Evolutionary conservation across 192 early-diverging fungal species (phyloP).

Genomic region (Coemansia sp.): DNA sequence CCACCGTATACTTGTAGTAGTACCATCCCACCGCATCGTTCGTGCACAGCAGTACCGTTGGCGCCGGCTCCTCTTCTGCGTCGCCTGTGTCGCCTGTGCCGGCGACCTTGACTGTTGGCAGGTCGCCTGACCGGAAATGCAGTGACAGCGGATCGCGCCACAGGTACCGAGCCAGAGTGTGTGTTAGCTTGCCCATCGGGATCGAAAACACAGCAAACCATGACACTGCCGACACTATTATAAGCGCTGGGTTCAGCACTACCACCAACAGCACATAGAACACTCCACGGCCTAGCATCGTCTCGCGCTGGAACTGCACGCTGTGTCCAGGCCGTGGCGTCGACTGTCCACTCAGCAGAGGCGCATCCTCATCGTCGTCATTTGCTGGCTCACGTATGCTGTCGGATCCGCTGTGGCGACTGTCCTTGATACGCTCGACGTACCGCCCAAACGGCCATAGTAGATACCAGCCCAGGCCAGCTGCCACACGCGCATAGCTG

Average conservation of each 20-base stretch:
- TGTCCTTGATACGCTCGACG: conserved; percentile 66
- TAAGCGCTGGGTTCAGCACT: conserved; percentile 71
- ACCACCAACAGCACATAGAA: conserved; percentile 27
- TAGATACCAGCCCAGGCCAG: conserved; percentile 82
- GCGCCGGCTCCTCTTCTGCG: conserved; percentile 36
- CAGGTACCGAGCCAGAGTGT: conserved; percentile 75
- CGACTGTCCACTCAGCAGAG: conserved; percentile 25
- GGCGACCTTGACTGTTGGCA: conserved; percentile 49
- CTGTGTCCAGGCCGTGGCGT: conserved; percentile 4
- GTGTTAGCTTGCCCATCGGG: conserved; percentile 94
- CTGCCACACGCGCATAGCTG: conserved; percentile 64
- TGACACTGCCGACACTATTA: conserved; percentile 73
- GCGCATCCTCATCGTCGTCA: conserved; percentile 39
- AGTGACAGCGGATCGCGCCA: conserved; percentile 75
- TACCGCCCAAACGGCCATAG: conserved; percentile 97
- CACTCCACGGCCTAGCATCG: conserved; percentile 34
- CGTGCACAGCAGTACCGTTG: conserved; percentile 77
- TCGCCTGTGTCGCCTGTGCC: conserved; percentile 3
- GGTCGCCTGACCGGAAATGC: conserved; percentile 65
- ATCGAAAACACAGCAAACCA: conserved; percentile 86
- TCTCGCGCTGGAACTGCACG: conserved; percentile 24
- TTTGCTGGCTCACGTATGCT: background rate
- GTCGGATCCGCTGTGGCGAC: conserved; percentile 17
- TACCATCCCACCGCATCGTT: conserved; percentile 86
- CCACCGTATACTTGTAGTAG: conserved; percentile 96